Evolutionary conservation across 208 protist species (phyloP), one percentile per base, ranked within the genome.

Genomic region (Trypanosoma conorhini): DNA sequence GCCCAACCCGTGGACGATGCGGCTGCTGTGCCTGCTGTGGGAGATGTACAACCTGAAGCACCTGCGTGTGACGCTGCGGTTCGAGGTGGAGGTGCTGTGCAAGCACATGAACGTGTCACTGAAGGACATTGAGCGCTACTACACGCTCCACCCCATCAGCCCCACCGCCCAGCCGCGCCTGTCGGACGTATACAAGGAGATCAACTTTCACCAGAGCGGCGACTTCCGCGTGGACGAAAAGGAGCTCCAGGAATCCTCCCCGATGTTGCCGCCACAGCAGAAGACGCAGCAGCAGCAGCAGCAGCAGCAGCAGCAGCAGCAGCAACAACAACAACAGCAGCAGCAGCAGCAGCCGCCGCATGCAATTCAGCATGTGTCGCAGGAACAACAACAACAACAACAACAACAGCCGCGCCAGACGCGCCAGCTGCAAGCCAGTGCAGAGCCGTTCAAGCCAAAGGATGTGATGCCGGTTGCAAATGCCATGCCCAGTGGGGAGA

Each of bases 1-100:
- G 38, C 98, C 97, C 26, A 99, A 99, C 85, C 98, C 98, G 31
- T 99, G 98, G 99, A 91, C 98, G 21, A 99, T 99, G 95, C 93
- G 89, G 38, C 87, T 98, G 51, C 64, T 99, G 44, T 82, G 79
- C 58, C 70, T 98, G 26, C 68, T 99, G 44, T 86, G 90, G 42
- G 98, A 99, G 79, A 88, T 99, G 69, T 98, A 99, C 80, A 79
- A 89, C 31, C 75, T 99, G 8, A 87, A 83, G 17, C 87, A 98
- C 65, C 85, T 99, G 13, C 98, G 98, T 60, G 79, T 99, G 24
- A 99, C 98, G 54, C 81, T 99, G 26, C 98, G 98, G 68, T 99
- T 99, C 80, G 98, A 99, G 84, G 83, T 98, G 26, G 92, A 98
- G 70, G 72, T 98, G 57, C 79, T 98, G 38, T 94, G 89, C 70